These are phyloP conservation scores for Meyerozyma elateridarum DNA, from an alignment of 1,139 yeast genomes.

Conservation along the genomic window DNA sequence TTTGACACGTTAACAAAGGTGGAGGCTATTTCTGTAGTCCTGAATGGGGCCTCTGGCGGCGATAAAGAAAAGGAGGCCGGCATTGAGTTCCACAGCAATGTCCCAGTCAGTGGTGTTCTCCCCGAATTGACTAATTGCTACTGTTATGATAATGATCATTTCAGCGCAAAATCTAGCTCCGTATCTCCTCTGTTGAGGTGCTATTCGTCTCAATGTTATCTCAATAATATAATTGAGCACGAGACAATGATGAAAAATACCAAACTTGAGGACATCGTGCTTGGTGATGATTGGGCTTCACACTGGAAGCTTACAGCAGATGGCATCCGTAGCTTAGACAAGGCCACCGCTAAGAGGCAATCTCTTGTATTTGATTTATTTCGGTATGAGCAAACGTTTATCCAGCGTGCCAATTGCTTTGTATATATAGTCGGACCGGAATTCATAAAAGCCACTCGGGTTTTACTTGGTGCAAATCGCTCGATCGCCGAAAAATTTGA, in stretches of 20 bases:
- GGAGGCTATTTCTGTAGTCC: slow-evolving; percentile 38
- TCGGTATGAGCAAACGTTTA: slow-evolving; percentile 69
- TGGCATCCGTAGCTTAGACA: slow-evolving; percentile 51
- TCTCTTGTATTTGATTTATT: slow-evolving; percentile 75
- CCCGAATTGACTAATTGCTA: slow-evolving; percentile 39
- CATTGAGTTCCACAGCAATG: slow-evolving; percentile 20
- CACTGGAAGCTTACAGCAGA: slow-evolving; percentile 66
- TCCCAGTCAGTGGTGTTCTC: slow-evolving; percentile 37
- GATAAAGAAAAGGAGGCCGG: slow-evolving; percentile 17
- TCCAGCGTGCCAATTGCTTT: slow-evolving; percentile 64
- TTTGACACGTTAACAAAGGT: slow-evolving; percentile 41
- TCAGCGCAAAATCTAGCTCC: slow-evolving; percentile 6
- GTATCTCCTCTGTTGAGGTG: slow-evolving; percentile 20
- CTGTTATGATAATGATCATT: slow-evolving; percentile 27
- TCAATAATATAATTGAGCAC: slow-evolving; percentile 35
- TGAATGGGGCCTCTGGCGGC: background rate
- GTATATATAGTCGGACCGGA: slow-evolving; percentile 46
- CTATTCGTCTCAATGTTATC: slow-evolving; percentile 34
- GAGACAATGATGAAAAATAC: slow-evolving; percentile 30
- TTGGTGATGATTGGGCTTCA: slow-evolving; percentile 65
- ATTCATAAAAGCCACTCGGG: slow-evolving; percentile 46
- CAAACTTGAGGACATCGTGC: slow-evolving; percentile 32
- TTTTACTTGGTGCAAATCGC: slow-evolving; percentile 30
- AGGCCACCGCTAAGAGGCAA: slow-evolving; percentile 58
- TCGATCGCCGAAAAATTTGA: slow-evolving; percentile 44